Conservation (phyloP, 2,329 filamentous ascomycete genomes). For the Pseudocercospora vitis region DNA sequence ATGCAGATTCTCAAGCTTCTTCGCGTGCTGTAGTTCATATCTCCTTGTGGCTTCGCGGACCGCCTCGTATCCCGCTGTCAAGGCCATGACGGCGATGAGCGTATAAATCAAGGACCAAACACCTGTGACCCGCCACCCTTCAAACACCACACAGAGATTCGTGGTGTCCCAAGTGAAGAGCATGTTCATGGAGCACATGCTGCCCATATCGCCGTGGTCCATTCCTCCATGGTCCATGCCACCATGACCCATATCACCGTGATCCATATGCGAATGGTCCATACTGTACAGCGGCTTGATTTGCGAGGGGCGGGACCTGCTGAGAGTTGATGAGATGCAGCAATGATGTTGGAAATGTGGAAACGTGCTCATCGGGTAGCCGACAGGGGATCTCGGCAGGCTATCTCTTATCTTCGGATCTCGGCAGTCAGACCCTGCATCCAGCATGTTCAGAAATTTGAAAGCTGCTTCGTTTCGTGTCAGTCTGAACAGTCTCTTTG, state of each 20-base stretch:
- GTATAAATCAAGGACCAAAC: slow-evolving; percentile 75
- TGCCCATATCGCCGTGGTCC: slow-evolving; percentile 56
- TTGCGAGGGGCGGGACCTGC: neutral
- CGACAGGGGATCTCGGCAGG: neutral
- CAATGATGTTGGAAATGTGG: neutral
- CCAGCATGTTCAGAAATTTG: neutral
- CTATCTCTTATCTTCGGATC: neutral
- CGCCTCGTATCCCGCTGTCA: slow-evolving; percentile 91
- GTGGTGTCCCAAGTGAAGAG: slow-evolving; percentile 94
- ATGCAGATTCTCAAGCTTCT: slow-evolving; percentile 46
- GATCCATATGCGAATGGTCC: slow-evolving; percentile 29
- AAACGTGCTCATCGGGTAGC: slow-evolving; percentile 1
- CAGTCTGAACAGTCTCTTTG: neutral
- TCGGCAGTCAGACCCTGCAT: neutral
- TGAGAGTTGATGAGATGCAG: neutral
- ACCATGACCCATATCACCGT: slow-evolving; percentile 24
- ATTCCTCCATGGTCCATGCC: slow-evolving; percentile 58
- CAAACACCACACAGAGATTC: slow-evolving; percentile 95
- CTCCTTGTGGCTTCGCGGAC: slow-evolving; percentile 73
- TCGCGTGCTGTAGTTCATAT: slow-evolving; percentile 65
- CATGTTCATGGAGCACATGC: slow-evolving; percentile 84
- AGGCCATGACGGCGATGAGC: slow-evolving; percentile 74
- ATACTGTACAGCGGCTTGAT: slow-evolving; percentile 11
- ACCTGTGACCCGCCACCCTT: slow-evolving; percentile 80
- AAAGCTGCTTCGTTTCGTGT: neutral